Conservation (phyloP, 805 yeast species). For the Starmerella ratchasimensis region DNA sequence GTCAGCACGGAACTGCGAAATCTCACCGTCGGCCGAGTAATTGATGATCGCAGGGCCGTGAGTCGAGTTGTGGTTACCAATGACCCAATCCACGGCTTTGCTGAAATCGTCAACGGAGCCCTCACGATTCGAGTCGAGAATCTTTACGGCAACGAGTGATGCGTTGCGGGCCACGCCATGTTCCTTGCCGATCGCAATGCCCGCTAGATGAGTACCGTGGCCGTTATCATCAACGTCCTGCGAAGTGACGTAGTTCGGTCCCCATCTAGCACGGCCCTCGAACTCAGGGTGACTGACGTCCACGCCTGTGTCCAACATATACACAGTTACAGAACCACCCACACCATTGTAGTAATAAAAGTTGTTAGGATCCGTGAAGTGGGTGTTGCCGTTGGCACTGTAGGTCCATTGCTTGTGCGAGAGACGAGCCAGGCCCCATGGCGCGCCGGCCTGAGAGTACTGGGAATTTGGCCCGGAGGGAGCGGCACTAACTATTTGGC, state of each 20-base stretch:
- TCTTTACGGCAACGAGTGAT: slow-evolving; percentile 68
- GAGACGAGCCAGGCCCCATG: slow-evolving; percentile 89
- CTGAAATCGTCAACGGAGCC: slow-evolving; percentile 35
- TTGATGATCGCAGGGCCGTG: slow-evolving; percentile 22
- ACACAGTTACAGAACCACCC: slow-evolving; percentile 31
- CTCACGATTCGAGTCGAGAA: slow-evolving; percentile 44
- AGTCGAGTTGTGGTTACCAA: slow-evolving; percentile 15
- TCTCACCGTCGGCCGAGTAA: slow-evolving; percentile 20
- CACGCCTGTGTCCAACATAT: slow-evolving; percentile 84
- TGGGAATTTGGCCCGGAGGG: too few species aligned
- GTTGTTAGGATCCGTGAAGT: slow-evolving; percentile 58
- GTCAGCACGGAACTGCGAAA: slow-evolving; percentile 18
- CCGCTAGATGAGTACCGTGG: slow-evolving; percentile 97
- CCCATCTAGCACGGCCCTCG: slow-evolving; percentile 76
- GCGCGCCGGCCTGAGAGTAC: slow-evolving; percentile 61
- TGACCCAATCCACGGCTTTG: slow-evolving; percentile 27
- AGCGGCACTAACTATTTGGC: too few species aligned
- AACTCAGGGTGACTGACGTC: slow-evolving; percentile 63
- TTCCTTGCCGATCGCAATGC: slow-evolving; percentile 68
- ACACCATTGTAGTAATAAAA: slow-evolving; percentile 38
- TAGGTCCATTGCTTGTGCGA: slow-evolving; percentile 60
- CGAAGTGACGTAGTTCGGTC: slow-evolving; percentile 61
- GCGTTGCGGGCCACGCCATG: slow-evolving; percentile 81
- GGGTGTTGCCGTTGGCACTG: slow-evolving; percentile 25
- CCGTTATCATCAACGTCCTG: slow-evolving; percentile 79